Percentiles rank a stretch among this genome's conserved stretches.
phyloP scores from a whole-genome alignment of 176 grass and related monocot species.

The Carex pumila region DNA sequence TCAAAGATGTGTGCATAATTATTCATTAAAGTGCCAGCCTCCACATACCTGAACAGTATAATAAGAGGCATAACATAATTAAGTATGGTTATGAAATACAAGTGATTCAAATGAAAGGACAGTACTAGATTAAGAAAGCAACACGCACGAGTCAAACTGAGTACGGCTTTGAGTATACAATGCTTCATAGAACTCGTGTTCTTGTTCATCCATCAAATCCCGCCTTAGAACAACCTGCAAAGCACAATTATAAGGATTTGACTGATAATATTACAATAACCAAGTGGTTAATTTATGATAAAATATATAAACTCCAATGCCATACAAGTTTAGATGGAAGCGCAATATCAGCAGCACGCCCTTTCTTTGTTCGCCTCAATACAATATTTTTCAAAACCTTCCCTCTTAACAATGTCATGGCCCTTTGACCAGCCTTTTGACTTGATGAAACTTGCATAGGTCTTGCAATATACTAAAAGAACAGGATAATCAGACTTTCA shows the following conservation, averaged over 20 bases:
- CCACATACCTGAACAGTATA: slow-evolving; percentile 64
- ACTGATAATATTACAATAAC: not conserved
- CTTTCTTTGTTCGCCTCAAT: slow-evolving; percentile 84
- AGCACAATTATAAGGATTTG: not conserved
- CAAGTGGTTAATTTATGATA: not conserved
- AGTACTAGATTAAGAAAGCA: not conserved
- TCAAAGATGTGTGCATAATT: slow-evolving; percentile 98
- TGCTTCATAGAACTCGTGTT: slow-evolving; percentile 95
- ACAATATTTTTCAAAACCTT: slow-evolving; percentile 86
- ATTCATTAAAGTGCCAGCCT: slow-evolving; percentile 85
- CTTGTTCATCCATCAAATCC: slow-evolving; percentile 69
- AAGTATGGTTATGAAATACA: not conserved
- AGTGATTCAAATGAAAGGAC: not conserved
- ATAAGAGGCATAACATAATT: not conserved
- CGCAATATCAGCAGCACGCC: slow-evolving; percentile 85
- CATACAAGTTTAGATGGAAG: slow-evolving; percentile 84
- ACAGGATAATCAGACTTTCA: not conserved
- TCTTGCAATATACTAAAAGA: slow-evolving; percentile 55
- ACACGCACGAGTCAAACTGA: slow-evolving; percentile 89
- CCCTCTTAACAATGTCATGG: slow-evolving; percentile 76
- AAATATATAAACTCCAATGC: not conserved
- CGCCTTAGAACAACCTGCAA: slow-evolving; percentile 80
- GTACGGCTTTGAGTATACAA: slow-evolving; percentile 84
- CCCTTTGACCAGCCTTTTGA: slow-evolving; percentile 25
- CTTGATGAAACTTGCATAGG: slow-evolving; percentile 50